phyloP scores from a whole-genome alignment of 1,284 basidiomycete genomes.

The Marasmius fiardii region DNA sequence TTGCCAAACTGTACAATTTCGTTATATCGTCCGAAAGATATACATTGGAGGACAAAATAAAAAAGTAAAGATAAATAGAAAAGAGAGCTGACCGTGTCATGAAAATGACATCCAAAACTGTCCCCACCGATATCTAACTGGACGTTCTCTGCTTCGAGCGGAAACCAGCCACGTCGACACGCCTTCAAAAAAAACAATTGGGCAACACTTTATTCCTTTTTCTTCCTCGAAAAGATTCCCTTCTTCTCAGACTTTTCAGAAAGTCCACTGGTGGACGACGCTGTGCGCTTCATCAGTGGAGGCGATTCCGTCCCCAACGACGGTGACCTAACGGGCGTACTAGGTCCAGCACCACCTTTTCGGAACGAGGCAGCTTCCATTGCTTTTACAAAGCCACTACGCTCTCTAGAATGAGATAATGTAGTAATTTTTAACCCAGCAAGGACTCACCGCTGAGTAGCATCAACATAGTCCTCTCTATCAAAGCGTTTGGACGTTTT shows the following conservation, averaged over 20 bases:
- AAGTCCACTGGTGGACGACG: slow-evolving; percentile 19
- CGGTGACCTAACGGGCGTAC: slow-evolving; percentile 12
- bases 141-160: too few species aligned
- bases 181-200: too few species aligned
- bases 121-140: too few species aligned
- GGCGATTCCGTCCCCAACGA: slow-evolving; percentile 8
- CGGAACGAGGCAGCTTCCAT: slow-evolving; percentile 32
- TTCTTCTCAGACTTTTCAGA: slow-evolving; percentile 18
- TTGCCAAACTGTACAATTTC: background rate
- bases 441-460: slow-evolving; percentile 59
- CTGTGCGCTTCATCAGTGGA: slow-evolving; percentile 16
- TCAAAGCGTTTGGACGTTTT: slow-evolving; percentile 58
- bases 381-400: slow-evolving; percentile 38
- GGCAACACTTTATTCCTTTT: slow-evolving; percentile 6
- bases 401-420: background rate
- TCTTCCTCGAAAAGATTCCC: slow-evolving; percentile 20
- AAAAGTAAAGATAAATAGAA: too few species aligned
- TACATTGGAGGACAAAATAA: too few species aligned
- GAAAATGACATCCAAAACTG: too few species aligned
- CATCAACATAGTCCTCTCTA: slow-evolving; percentile 63
- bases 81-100: too few species aligned
- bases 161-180: too few species aligned
- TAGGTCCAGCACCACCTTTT: slow-evolving; percentile 19
- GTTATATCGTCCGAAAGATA: too few species aligned
- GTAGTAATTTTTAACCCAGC: background rate